Evolutionary conservation across 1,284 basidiomycete genomes (phyloP).

Genomic region (Bondarzewia mesenterica): DNA sequence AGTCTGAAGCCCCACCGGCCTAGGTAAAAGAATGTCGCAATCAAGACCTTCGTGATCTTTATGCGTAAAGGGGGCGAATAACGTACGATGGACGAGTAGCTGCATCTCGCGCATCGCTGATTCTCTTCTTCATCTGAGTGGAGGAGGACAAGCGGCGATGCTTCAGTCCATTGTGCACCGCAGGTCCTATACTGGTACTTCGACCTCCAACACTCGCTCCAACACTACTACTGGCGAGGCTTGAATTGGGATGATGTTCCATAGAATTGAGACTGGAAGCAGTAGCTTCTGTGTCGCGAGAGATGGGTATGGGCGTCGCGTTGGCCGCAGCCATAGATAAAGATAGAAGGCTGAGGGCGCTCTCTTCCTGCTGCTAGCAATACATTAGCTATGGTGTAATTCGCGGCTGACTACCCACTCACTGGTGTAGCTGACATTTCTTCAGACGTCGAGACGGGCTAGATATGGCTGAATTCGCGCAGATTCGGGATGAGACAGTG

Average conservation of each 20-base stretch:
- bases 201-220: constrained; percentile 2
- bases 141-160: constrained; percentile 62
- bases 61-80: constrained; percentile 10
- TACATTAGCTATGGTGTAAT: background rate
- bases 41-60: constrained; percentile 1
- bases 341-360: constrained; percentile 48
- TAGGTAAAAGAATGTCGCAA: constrained; percentile 16
- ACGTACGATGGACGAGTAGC: constrained; percentile 64
- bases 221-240: constrained; percentile 1
- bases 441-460: background rate
- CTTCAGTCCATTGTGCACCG: constrained; percentile 26
- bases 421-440: background rate
- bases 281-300: constrained; percentile 5
- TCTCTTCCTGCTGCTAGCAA: constrained; percentile 11
- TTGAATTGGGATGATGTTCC: constrained; percentile 8
- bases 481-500: background rate
- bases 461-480: background rate
- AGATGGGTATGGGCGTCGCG: constrained; percentile 37
- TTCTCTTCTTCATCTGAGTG: constrained; percentile 55
- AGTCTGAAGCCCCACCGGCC: constrained; percentile 34
- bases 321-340: constrained; percentile 53
- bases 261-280: constrained; percentile 14
- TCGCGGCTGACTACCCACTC: background rate
- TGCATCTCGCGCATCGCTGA: constrained; percentile 72
- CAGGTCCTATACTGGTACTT: constrained; percentile 13